A percentile compares a stretch with the other conserved stretches of the same genome.
phyloP scores from a whole-genome alignment of 179 eudicot genomes.

The Sideroxylon spinosum region DNA sequence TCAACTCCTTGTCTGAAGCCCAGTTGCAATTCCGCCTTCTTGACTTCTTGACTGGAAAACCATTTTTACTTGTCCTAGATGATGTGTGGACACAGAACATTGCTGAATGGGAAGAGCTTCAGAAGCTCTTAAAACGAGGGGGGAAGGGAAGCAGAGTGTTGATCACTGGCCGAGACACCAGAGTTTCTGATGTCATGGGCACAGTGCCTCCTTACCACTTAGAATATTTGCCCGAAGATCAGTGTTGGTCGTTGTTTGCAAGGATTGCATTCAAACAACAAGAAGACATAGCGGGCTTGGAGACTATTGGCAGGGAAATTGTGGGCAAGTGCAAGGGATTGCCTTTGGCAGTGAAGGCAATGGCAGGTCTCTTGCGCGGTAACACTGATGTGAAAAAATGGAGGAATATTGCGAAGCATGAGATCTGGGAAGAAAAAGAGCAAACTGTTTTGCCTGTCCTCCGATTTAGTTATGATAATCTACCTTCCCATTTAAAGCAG shows the following conservation, averaged over 20 bases:
- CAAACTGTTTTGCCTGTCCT: constrained; percentile 21
- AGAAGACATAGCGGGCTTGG: not conserved
- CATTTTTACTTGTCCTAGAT: constrained; percentile 25
- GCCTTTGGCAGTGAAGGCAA: constrained; percentile 33
- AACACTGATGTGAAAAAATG: constrained; percentile 8
- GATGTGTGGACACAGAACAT: constrained; percentile 24
- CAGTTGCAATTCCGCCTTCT: constrained; percentile 7
- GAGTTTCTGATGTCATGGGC: constrained; percentile 17
- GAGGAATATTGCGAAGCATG: constrained; percentile 21
- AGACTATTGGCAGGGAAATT: constrained; percentile 21
- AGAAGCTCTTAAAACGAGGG: constrained; percentile 15
- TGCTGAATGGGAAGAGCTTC: constrained; percentile 22
- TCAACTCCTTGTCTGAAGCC: not conserved
- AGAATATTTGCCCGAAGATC: constrained; percentile 23
- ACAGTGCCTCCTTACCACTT: constrained; percentile 10
- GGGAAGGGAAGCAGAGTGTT: constrained; percentile 22
- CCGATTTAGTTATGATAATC: constrained; percentile 24
- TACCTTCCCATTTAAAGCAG: constrained; percentile 21
- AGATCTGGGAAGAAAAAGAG: constrained; percentile 23
- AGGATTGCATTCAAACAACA: constrained; percentile 17
- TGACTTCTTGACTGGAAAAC: constrained; percentile 19
- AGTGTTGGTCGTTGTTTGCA: constrained; percentile 23
- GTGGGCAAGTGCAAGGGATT: constrained; percentile 23
- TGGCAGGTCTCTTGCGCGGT: constrained; percentile 23
- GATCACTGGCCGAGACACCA: constrained; percentile 23